Conservation (phyloP, 2,329 filamentous ascomycete genomes). For the Verticillium klebahnii region DNA sequence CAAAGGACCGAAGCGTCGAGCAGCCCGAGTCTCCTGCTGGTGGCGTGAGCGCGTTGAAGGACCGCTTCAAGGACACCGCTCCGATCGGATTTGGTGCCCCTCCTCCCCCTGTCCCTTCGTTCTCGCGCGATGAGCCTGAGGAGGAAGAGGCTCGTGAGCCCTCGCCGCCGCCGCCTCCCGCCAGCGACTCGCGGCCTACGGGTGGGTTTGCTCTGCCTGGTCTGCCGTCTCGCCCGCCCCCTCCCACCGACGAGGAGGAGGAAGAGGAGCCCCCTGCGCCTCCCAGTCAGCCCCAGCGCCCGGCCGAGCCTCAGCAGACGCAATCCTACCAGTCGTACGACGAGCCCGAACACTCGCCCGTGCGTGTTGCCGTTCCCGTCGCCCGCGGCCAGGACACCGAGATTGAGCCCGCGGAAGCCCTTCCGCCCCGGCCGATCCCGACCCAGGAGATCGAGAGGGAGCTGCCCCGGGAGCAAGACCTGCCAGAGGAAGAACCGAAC, state of each 20-base stretch:
- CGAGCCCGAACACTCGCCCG: constrained; percentile 65
- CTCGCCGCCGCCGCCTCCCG: constrained; percentile 42
- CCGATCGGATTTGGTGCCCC: constrained; percentile 56
- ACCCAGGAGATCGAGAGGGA: constrained; percentile 57
- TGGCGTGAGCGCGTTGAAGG: constrained; percentile 69
- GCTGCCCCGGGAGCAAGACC: constrained; percentile 59
- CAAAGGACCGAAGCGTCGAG: constrained; percentile 31
- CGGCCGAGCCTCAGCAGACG: constrained; percentile 2
- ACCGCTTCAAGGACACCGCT: constrained; percentile 75
- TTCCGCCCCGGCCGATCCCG: constrained; percentile 53
- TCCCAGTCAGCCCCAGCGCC: constrained; percentile 12
- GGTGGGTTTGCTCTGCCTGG: constrained; percentile 77
- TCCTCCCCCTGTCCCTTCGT: background rate
- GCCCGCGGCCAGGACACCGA: constrained; percentile 55
- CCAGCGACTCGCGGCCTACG: constrained; percentile 64
- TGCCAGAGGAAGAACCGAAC: constrained; percentile 56
- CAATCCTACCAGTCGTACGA: constrained; percentile 21
- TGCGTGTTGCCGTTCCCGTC: constrained; percentile 83
- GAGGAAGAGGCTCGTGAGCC: constrained; percentile 25
- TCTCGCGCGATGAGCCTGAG: constrained; percentile 1
- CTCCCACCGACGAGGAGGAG: constrained; percentile 50
- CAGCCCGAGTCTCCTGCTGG: constrained; percentile 41
- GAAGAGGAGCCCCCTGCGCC: constrained; percentile 48
- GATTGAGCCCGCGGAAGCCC: constrained; percentile 43
- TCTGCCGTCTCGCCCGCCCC: constrained; percentile 58